These are phyloP conservation scores for Meredithiella fracta DNA, from an alignment of 2,329 filamentous ascomycete genomes.

Conservation along the genomic window DNA sequence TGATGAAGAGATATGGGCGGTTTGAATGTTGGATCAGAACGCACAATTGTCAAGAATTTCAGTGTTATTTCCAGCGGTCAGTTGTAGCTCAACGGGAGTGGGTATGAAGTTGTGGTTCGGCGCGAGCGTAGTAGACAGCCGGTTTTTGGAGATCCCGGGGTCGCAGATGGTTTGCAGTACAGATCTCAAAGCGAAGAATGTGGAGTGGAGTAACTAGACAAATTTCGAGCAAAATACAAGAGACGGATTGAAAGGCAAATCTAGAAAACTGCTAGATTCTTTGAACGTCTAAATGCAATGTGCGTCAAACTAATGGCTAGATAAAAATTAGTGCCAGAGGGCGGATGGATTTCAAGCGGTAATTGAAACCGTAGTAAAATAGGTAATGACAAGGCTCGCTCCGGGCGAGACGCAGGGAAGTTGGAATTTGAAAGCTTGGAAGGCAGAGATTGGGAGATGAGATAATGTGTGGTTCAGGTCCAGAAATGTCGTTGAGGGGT, in stretches of 20 bases:
- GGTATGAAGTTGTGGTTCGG: neutral
- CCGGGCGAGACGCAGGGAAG: conserved; percentile 6
- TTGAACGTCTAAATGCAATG: neutral
- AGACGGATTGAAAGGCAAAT: neutral
- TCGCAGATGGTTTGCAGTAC: too few relatives aligned
- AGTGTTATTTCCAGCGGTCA: neutral
- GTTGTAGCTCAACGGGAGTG: neutral
- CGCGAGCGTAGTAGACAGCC: neutral
- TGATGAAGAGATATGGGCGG: too few relatives aligned
- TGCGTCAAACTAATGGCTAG: neutral
- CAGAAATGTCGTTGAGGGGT: neutral
- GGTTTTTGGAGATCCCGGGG: too few relatives aligned
- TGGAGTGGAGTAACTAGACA: too few relatives aligned
- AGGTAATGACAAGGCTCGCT: conserved; percentile 11
- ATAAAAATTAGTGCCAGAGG: neutral
- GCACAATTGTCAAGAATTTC: too few relatives aligned
- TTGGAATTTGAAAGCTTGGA: neutral
- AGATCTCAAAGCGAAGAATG: too few relatives aligned
- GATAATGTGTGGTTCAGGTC: neutral
- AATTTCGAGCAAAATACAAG: neutral
- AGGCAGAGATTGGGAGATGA: too few relatives aligned
- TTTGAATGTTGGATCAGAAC: too few relatives aligned
- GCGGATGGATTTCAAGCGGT: neutral
- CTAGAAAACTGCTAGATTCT: neutral
- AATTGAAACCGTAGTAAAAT: neutral